Conservation (phyloP, 129 eudicot species). For the Tagetes patula region DNA sequence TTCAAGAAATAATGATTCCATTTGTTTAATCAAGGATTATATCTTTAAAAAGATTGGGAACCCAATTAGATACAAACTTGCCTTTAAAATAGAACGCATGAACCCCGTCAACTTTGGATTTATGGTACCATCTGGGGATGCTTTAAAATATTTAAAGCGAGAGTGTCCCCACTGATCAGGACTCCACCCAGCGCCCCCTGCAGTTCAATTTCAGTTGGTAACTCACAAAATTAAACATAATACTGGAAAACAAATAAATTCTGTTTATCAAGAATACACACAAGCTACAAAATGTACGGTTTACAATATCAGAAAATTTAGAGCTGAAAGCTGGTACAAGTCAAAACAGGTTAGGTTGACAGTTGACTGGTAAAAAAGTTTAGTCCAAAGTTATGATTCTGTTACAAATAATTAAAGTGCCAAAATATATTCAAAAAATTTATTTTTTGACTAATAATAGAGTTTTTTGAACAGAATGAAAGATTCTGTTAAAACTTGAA, state of each 20-base stretch:
- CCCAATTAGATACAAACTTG: slow-evolving; percentile 20
- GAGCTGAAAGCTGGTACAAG: background rate
- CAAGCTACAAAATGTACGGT: slow-evolving; percentile 4
- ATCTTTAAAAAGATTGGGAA: background rate
- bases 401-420: background rate
- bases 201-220: slow-evolving; percentile 19
- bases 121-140: slow-evolving; percentile 62
- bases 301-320: background rate
- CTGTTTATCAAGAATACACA: background rate
- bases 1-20: background rate
- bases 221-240: slow-evolving; percentile 1
- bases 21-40: background rate
- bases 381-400: background rate
- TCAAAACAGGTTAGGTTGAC: background rate
- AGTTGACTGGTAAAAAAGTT: background rate
- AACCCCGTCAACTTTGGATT: slow-evolving; percentile 75
- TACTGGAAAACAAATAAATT: background rate
- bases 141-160: slow-evolving; percentile 55
- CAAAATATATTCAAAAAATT: background rate
- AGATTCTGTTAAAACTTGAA: background rate
- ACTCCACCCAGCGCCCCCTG: slow-evolving; percentile 98
- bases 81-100: slow-evolving; percentile 91
- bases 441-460: background rate
- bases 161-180: slow-evolving; percentile 96
- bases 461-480: background rate